Base-by-base conservation (phyloP, 2,329 filamentous ascomycete genomes). In the Cryphonectria carpinicola region DNA sequence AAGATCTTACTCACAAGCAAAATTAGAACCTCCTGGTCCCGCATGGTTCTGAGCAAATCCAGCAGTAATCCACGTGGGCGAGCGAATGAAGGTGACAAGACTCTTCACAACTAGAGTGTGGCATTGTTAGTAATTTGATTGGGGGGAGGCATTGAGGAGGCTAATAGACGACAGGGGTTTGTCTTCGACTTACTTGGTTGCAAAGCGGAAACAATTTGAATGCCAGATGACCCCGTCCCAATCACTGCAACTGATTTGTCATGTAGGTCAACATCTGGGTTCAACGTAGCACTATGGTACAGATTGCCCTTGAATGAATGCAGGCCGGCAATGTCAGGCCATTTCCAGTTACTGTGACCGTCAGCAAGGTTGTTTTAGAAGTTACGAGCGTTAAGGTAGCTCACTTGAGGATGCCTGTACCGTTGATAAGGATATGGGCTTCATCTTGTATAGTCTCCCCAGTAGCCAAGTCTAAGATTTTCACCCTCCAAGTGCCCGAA, bases 261-360 rank as follows among this genome's bases (percentile, higher is more conserved):
- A n/a, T 68, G 28, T 6, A 73, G 54, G 2, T 68, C 32, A n/a
- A 35, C 6, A 2, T 58, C 39, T 14, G 58, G 41, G 39, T 69
- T 66, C 76, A 75, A 77, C n/a, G 68, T 68, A 3, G 75, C 76
- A 46, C 72, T 76, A 58, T 77, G 76, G 22, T 76, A 49, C 19
- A 76, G 61, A 49, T 75, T 74, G 8, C 76, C 76, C 37, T 74
- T 72, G 70, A 76, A 76, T 22, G 68, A 66, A 41, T 73, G 52
- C 1, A 77, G 52, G 1, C 76, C 76, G 54, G 72, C 68, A 58
- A 77, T 76, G 10, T 75, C 63, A 5, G 75, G 75, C 73, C 72
- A 75, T 60, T 74, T 75, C 56, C 56, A 68, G 17, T 69, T 65
- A 46, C 60, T 68, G 1, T 49, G 52, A 13, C 22, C 22, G 22